Evolutionary conservation across 2,329 filamentous ascomycete species (phyloP).

Genomic region (Colletotrichum salicis): DNA sequence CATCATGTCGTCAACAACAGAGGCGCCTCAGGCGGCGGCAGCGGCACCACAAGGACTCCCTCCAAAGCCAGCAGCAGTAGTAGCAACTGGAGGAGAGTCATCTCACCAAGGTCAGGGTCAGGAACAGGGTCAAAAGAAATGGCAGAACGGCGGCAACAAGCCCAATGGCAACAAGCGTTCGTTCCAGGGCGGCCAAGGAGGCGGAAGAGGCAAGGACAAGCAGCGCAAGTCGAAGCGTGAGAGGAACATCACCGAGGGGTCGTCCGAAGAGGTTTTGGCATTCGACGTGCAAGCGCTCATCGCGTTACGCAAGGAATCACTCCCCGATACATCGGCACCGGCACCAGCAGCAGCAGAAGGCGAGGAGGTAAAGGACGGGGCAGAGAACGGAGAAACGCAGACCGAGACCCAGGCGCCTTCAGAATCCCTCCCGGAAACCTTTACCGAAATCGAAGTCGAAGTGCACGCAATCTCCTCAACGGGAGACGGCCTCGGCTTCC

Average conservation of each 20-base stretch:
- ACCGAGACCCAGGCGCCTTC: not conserved
- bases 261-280: slow-evolving; percentile 73
- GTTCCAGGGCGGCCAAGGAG: slow-evolving; percentile 28
- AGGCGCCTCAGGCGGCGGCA: not conserved
- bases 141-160: slow-evolving; percentile 23
- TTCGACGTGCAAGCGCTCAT: slow-evolving; percentile 70
- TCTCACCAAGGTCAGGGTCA: slow-evolving; percentile 12
- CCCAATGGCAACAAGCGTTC: slow-evolving; percentile 36
- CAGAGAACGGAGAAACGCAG: slow-evolving; percentile 35
- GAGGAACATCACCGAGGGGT: slow-evolving; percentile 69
- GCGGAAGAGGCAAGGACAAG: slow-evolving; percentile 42
- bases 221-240: slow-evolving; percentile 68
- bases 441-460: slow-evolving; percentile 83
- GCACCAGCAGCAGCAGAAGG: slow-evolving; percentile 38
- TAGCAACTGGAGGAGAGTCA: slow-evolving; percentile 11
- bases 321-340: slow-evolving; percentile 36
- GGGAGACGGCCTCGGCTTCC: slow-evolving; percentile 86
- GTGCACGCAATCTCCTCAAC: slow-evolving; percentile 87
- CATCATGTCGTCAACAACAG: slow-evolving; percentile 19
- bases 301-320: slow-evolving; percentile 50
- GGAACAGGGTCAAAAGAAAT: slow-evolving; percentile 3
- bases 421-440: slow-evolving; percentile 68
- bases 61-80: slow-evolving; percentile 13
- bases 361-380: slow-evolving; percentile 39
- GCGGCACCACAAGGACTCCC: slow-evolving; percentile 8